Base-by-base conservation (phyloP, 75 land plant species). In the Selaginella moellendorffii region DNA sequence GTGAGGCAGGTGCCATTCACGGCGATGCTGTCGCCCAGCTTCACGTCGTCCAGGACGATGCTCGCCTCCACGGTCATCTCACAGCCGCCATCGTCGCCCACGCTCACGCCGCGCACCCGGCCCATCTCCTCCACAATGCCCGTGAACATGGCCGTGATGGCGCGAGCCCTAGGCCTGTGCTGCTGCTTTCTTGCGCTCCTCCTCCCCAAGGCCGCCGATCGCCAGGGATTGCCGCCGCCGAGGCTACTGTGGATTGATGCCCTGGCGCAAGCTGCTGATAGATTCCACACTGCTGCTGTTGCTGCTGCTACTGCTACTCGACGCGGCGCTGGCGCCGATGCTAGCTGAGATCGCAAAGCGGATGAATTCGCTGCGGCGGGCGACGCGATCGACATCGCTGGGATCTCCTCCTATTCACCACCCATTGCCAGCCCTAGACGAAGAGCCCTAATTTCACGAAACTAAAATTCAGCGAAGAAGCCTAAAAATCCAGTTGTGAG, bases 121-220 rank as follows among this genome's bases (percentile, higher is more conserved):
- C 97, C 97, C 76, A 90, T 73, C 68, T 90, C 97, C 63, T 90
- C 97, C 23, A 90, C 93, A 42, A 90, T 82, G 9, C 97, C 97
- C 0, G 97, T 91, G 81, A 91, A 91, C 29, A 90, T 72, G 70
- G 69, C 70, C 20, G 69, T 68, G 54, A 75, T 60, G 19, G 52
- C 18, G 22, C 2, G 27, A 23, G 56, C 24, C 58, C 27, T 67
- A 23, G 30, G 46, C 46, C 46, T 36, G 46, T 5, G 10, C 5
- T 5, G 10, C 14, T 5, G 5, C 5, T 5, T 36, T 14, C 46
- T 36, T 14, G 5, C 10, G 10, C 14, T 5, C 46, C 68, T 63
- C 26, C 19, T 62, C 29, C 19, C n/a, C 19, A 20, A 26, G 22
- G 29, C 18, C 20, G 26, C 26, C 60, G 25, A 12, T 17, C 14